Evolutionary conservation across 2,329 filamentous ascomycete species (phyloP), one percentile per base, ranked within the genome.

Genomic region (Metarhizium brunneum): DNA sequence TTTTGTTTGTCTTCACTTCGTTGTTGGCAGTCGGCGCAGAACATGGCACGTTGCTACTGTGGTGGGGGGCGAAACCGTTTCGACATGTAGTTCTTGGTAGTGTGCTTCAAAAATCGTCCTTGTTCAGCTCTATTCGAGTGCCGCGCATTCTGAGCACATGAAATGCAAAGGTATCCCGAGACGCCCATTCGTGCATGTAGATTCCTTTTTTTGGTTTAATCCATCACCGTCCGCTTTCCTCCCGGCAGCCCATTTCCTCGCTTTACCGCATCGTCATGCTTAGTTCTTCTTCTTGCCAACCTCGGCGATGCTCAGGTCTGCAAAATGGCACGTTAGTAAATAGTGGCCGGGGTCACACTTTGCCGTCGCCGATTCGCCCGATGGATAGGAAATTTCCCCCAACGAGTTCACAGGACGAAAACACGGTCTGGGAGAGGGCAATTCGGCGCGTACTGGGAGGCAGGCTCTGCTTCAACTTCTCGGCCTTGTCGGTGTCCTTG

Each of bases 401-500:
- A 40, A 40, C 38, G 38, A 16, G 11, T 14, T 40, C 14, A 14
- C 38, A 4, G 3, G 25, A 25, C 25, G 4, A 25, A 25, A 25
- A 25, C 25, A 25, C 25, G 3, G 25, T 25, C 25, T 25, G 25
- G 25, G 3, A 25, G 25, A 54, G 49, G 58, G 79, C 90, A 71
- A 2, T 53, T 45, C 36, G 48, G 49, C 59, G 80, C 90, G 71
- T 92, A 99, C 94, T 89, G 69, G 94, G 95, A 71, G 94, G 95
- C 64, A 99, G 84, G 76, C 86, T 91, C 85, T 97, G 92, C 91
- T 96, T 97, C 68, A 99, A 87, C 89, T 99, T 99, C 83, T 97
- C 94, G 78, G 92, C 95, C 90, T 97, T 97, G 75, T 96, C 94
- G 72, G 85, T 84, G 81, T 99, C 94, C 86, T 96, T 96, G 71